Conservation (phyloP, 129 eudicot species). For the Flaveria brownii region DNA sequence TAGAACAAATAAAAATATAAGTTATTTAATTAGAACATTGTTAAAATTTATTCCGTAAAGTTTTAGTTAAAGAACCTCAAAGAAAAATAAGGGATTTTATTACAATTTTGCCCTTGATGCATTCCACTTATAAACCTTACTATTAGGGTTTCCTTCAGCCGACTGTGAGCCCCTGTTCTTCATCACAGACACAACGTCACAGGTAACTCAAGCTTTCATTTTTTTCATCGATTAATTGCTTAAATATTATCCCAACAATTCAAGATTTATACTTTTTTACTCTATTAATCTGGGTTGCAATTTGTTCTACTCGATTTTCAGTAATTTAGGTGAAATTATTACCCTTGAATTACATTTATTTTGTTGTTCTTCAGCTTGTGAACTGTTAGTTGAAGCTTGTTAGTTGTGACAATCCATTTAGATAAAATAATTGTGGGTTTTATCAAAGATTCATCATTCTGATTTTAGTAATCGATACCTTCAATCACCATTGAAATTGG, state of each 20-base stretch:
- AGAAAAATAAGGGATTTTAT: neutral
- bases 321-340: neutral
- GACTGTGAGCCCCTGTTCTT: slow-evolving; percentile 7
- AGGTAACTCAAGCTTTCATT: neutral
- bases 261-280: neutral
- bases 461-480: neutral
- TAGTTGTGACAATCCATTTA: neutral
- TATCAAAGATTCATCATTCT: neutral
- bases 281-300: neutral
- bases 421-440: neutral
- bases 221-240: neutral
- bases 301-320: neutral
- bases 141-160: slow-evolving; percentile 16
- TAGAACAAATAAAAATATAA: no score
- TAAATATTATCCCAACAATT: neutral
- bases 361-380: neutral
- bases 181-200: neutral
- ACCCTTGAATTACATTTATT: neutral
- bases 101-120: neutral
- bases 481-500: neutral
- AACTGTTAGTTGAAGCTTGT: neutral
- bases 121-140: slow-evolving; percentile 1
- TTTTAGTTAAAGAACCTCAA: neutral
- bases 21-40: no score
- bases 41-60: no score